Base-by-base conservation (phyloP, 129 eudicot species). In the Flaveria bidentis region DNA sequence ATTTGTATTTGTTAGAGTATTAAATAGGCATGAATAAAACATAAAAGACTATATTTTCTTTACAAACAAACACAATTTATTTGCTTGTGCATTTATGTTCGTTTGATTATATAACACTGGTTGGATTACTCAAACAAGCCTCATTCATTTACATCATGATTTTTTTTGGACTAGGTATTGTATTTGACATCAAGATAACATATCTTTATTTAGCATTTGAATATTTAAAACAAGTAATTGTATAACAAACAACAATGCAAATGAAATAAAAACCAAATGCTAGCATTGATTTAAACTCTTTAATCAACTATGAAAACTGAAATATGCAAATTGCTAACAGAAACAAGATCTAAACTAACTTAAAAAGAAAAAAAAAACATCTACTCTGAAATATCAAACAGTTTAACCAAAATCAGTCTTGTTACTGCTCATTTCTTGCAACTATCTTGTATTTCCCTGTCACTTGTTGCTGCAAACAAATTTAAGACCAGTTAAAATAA, bases 391-490 rank as follows among this genome's bases (percentile, higher is more conserved):
- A 20, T 22, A 75, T 72, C 67, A 79, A 71, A 78, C 63, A 52
- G 52, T 23, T 23, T 25, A 78, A 78, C 5, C 67, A 46, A 62
- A 63, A 63, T n/a, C 23, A 45, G 25, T 30, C 53, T 61, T 81
- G 57, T 76, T 60, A 81, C 26, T 75, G 65, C 78, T 85, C 88
- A 25, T 80, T 86, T 75, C 92, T 90, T 39, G 96, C 92, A 76
- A 90, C 96, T 77, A 92, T 90, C 92, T 85, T 92, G 96, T 73
- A 92, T 81, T 88, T 93, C 83, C 98, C 98, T 26, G 97, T 88
- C 75, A 78, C 81, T 80, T 88, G 95, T 88, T 90, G 98, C 98
- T 93, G 92, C 86, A 92, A 82, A 73, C 80, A 78, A 67, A 81
- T 77, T 0, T 26, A 79, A 45, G 2, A 76, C 12, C 30, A 9